Base-by-base conservation (phyloP, 768 basidiomycete species). In the Podaxis sp. region DNA sequence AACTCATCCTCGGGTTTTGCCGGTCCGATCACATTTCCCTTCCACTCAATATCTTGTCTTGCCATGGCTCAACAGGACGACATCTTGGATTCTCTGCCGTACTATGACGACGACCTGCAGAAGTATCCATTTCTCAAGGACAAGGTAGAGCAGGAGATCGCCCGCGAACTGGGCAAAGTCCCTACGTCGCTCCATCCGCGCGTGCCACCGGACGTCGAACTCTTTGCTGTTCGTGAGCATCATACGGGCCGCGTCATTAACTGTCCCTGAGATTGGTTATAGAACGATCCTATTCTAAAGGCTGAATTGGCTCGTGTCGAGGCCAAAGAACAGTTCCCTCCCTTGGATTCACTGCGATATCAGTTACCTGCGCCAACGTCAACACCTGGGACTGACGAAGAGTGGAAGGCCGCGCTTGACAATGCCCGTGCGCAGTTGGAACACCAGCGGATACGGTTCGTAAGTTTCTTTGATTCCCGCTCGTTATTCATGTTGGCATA, bases 21-120 rank as follows among this genome's bases (percentile, higher is more conserved):
- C 77, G 76, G 69, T 55, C 70, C 65, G 60, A 67, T 65, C 63
- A 57, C 51, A 40, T 51, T 59, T 52, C 49, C 61, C 44, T 11
- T 36, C 0, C 52, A 57, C 60, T 54, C 15, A 39, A 55, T 17
- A 30, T 17, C 17, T 48, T 11, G 15, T 24, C 56, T 57, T 46
- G 44, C 49, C 58, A 59, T 59, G 58, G 57, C 57, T 30, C 42
- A 63, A 33, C 39, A 59, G 39, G 26, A 67, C 52, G 79, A 79
- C 62, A 79, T 89, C 40, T 85, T 94, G 68, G 95, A 97, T 75
- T 91, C 94, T 26, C 81, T 97, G 66, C 95, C 95, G 17, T 98
- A 97, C 77, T 95, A 93, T 70, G 95, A 98, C 78, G 92, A 95
- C 72, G 94, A 97, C 72, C 82, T 96, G 57, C 90, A 94, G 64